Evolutionary conservation across 164 flowering plant species (phyloP), one percentile per base, ranked within the genome.

Genomic region (Dillenia turbinata): DNA sequence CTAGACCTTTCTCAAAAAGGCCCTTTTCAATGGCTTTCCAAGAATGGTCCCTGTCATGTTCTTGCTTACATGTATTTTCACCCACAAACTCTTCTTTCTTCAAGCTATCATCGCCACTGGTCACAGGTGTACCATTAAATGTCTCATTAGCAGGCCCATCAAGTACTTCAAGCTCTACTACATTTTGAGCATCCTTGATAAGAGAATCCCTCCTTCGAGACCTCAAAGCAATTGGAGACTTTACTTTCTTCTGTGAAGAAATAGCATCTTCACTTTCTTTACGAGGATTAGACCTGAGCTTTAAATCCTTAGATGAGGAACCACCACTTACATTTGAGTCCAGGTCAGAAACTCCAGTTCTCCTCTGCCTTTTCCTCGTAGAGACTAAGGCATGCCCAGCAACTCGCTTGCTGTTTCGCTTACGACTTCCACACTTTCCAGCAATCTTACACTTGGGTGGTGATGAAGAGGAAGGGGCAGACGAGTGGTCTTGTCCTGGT

Each of bases 1-100:
- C 93, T 44, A 90, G 48, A 26, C 99, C 99, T 79, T 95, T 92
- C 12, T 85, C 83, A 68, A 76, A 86, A 47, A 95, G 89, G 53
- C 83, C 68, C 72, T 87, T 90, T 74, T 95, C 99, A 69, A 88
- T 66, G 52, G 88, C 54, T 77, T 79, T 92, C 99, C 98, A 95
- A 45, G 85, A 66, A 71, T 71, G 81, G 61, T 69, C 74, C 64
- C 71, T 75, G 71, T 13, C 68, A 15, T 48, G 24, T 64, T 79
- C 91, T 70, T 77, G 82, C 69, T 72, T 85, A 48, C 69, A 75
- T 12, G 65, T 51, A 66, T 73, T 95, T 67, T 85, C 89, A 73
- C 74, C 92, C 13, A 76, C 85, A 75, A 71, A 73, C 70, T 86
- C 97, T 66, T 86, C 89, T 78, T 85, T 86, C 67, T 71, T 78